Evolutionary conservation across 2,329 filamentous ascomycete species (phyloP).

Genomic region (Penicillium sp.): DNA sequence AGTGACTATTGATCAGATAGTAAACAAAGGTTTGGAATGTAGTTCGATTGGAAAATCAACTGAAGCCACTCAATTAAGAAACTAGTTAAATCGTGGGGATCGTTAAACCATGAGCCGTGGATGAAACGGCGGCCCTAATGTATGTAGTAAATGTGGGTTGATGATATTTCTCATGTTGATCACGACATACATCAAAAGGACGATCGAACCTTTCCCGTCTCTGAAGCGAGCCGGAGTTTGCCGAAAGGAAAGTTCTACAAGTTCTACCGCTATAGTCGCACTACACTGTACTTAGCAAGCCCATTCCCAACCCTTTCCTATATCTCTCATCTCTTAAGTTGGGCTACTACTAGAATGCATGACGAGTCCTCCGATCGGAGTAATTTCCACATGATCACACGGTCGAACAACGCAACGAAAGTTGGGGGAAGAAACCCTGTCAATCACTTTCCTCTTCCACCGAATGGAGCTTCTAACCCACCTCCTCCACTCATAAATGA

Average conservation of each 20-base stretch:
- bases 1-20: no score
- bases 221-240: conserved; percentile 1
- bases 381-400: conserved; percentile 1
- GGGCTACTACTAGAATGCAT: neutral
- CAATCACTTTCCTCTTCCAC: conserved; percentile 4
- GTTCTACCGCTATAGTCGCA: conserved; percentile 1
- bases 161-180: neutral
- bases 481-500: conserved; percentile 13
- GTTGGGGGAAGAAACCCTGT: conserved; percentile 5
- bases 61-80: no score
- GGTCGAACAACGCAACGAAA: neutral
- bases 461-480: conserved; percentile 10
- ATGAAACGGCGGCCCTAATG: neutral
- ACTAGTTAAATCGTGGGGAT: no score
- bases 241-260: neutral
- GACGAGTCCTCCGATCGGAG: conserved; percentile 1
- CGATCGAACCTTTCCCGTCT: neutral
- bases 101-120: neutral
- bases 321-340: neutral
- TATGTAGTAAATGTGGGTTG: neutral
- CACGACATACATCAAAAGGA: neutral
- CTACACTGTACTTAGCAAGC: no score
- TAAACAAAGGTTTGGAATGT: no score
- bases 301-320: neutral
- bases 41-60: no score